Percentiles rank a stretch among this genome's conserved stretches.
Evolutionary conservation across 2,329 filamentous ascomycete genomes (phyloP).

Genomic region (Apiospora arundinis): DNA sequence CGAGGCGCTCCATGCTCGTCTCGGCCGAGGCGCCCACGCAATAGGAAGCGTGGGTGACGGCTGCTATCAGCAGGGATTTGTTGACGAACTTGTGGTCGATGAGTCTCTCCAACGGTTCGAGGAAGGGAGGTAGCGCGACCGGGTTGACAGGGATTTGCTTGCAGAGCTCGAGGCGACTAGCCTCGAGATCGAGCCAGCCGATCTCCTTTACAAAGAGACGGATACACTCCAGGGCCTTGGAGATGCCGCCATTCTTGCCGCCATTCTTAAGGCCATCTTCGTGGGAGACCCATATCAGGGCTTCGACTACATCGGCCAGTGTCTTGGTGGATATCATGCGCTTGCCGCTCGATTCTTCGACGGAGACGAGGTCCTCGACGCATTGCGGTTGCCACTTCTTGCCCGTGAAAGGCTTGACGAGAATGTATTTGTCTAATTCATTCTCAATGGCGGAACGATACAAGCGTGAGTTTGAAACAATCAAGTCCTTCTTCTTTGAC

Average conservation of each 20-base stretch:
- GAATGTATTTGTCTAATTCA: constrained; percentile 76
- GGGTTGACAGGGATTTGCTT: constrained; percentile 43
- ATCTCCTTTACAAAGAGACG: constrained; percentile 68
- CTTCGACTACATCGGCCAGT: constrained; percentile 86
- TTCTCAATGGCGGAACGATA: constrained; percentile 65
- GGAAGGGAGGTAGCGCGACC: constrained; percentile 43
- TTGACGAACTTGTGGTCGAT: constrained; percentile 76
- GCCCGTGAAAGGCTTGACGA: constrained; percentile 70
- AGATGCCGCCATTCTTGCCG: constrained; percentile 70
- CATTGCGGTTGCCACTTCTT: constrained; percentile 76
- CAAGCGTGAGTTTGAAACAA: constrained; percentile 80
- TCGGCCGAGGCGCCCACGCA: constrained; percentile 42
- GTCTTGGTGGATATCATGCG: constrained; percentile 66
- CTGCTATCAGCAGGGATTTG: constrained; percentile 74
- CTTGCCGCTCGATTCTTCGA: constrained; percentile 21
- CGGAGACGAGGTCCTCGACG: constrained; percentile 48
- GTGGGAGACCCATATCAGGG: constrained; percentile 79
- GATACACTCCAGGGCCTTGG: constrained; percentile 69
- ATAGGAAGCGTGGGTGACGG: constrained; percentile 77
- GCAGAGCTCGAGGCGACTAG: constrained; percentile 52
- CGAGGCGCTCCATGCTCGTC: constrained; percentile 72
- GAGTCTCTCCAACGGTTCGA: constrained; percentile 64
- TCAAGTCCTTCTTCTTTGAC: constrained; percentile 67
- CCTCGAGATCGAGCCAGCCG: constrained; percentile 56
- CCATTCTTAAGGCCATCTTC: too few species aligned